Evolutionary conservation across 179 eudicot species (phyloP), one percentile per base, ranked within the genome.

Genomic region (Actinidia chinensis): DNA sequence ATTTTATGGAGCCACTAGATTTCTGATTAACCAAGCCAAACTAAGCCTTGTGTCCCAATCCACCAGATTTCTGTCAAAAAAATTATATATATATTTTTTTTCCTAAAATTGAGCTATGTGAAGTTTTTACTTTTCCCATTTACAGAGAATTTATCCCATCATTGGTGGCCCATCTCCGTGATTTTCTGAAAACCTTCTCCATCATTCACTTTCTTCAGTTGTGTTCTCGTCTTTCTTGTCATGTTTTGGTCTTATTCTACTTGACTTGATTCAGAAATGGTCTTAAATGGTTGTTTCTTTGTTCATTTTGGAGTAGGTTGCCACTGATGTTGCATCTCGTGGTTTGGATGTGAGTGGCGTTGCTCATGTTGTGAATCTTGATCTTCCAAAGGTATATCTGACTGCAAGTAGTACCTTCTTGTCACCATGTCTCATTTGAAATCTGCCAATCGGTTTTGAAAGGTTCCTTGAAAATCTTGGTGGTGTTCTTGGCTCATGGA

Each of bases 311-410:
- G 68, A 68, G 66, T 83, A 88, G 90, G 91, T 88, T 77, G 91
- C 91, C 68, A 88, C 91, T 11, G 91, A 88, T 75, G 91, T 88
- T 77, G 91, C 91, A 60, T 86, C 91, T 58, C 86, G 91, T 50
- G 91, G 91, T 56, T 73, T 88, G 63, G 91, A 88, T 80, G 89
- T 88, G 63, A 84, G 86, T 65, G 87, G 89, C 40, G 91, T 88
- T 46, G 85, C 89, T 81, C 91, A 86, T 82, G 91, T 88, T 65
- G 76, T 88, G 36, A 88, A 88, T 55, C 77, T 86, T 20, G 73
- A 66, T 77, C 73, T 77, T 67, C 79, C 79, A 2, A 88, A 88
- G 90, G 90, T 88, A 84, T 63, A 61, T 68, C 64, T 70, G 14
- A 71, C 72, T 65, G 67, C 54, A 77, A 71, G 28, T 71, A 60